Percentiles rank a stretch among this genome's conserved stretches.
These are phyloP conservation scores for Aspergillus aculeatinus DNA, from an alignment of 2,329 filamentous ascomycete species.

Conservation along the genomic window DNA sequence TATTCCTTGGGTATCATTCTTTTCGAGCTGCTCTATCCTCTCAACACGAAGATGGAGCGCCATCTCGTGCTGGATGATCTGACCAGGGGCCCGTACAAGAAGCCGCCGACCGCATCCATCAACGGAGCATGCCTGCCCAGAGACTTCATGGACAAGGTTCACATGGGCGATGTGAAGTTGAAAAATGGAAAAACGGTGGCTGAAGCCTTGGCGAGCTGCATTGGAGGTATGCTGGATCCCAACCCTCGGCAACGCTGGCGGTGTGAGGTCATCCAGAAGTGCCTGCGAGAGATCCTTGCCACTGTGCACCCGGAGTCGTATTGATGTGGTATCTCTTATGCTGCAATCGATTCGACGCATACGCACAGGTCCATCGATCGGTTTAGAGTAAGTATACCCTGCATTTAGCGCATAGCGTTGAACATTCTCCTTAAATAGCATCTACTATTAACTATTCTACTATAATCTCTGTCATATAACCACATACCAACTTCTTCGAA, in stretches of 20 bases:
- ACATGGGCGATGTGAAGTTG: conserved; percentile 28
- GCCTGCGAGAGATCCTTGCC: conserved; percentile 32
- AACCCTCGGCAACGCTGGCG: conserved; percentile 38
- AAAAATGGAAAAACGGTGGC: conserved; percentile 31
- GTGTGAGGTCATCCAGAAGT: conserved; percentile 36
- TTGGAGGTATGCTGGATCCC: conserved; percentile 44
- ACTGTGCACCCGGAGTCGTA: conserved; percentile 13
- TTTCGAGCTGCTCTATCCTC: conserved; percentile 60
- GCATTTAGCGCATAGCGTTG: no score
- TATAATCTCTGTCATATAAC: no score
- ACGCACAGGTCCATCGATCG: background rate
- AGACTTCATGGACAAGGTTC: conserved; percentile 41
- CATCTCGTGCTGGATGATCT: conserved; percentile 44
- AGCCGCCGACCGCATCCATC: background rate
- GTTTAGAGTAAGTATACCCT: no score
- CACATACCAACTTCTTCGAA: no score
- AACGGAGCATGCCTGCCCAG: conserved; percentile 30
- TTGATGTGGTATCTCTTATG: background rate
- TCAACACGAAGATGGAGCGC: conserved; percentile 53
- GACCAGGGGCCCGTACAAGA: conserved; percentile 27
- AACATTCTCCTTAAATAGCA: no score
- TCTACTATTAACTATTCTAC: no score
- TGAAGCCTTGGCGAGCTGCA: conserved; percentile 37
- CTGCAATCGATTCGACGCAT: background rate
- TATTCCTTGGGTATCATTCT: conserved; percentile 63